Evolutionary conservation across 176 grass and related monocot species (phyloP), one percentile per base, ranked within the genome.

Genomic region (Secale cereale): DNA sequence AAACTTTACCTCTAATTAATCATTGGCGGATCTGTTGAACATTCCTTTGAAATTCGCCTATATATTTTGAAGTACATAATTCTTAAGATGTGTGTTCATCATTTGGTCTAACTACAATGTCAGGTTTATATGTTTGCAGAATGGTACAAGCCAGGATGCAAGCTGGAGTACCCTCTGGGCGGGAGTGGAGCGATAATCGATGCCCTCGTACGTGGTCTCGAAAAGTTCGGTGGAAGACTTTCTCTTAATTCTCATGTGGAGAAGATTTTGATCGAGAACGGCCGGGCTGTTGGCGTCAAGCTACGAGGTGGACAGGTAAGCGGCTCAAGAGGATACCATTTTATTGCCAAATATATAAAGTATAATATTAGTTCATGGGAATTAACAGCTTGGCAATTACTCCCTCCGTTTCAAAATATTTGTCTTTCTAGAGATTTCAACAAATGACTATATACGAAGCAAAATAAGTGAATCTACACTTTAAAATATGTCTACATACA

Each of bases 101-200:
- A 63, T 82, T 92, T 85, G 63, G 22, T 81, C 74, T 82, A 89
- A 88, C 78, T 86, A 36, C 61, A 80, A 79, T 75, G 60, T 83
- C 88, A 98, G 97, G 85, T 99, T 88, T 94, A 99, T 83, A 99
- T 99, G 97, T 99, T 99, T 99, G 97, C 93, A 84, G 97, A 99
- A 93, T 99, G 93, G 97, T 94, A 96, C 85, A 96, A 99, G 88
- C 93, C 93, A 77, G 97, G 97, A 37, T 96, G 97, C 87, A 59
- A 46, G 76, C 93, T 99, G 25, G 97, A 99, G 84, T 96, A 99
- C 43, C 97, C 97, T 67, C 25, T 95, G 20, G 75, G 86, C 59
- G 93, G 97, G 89, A 98, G 59, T 86, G 93, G 97, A 62, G 93
- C 90, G 59, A 84, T 96, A 56, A 91, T 98, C 50, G 91, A 95